These are phyloP conservation scores for Diatrype stigma DNA, from an alignment of 2,329 filamentous ascomycete genomes.

Conservation along the genomic window DNA sequence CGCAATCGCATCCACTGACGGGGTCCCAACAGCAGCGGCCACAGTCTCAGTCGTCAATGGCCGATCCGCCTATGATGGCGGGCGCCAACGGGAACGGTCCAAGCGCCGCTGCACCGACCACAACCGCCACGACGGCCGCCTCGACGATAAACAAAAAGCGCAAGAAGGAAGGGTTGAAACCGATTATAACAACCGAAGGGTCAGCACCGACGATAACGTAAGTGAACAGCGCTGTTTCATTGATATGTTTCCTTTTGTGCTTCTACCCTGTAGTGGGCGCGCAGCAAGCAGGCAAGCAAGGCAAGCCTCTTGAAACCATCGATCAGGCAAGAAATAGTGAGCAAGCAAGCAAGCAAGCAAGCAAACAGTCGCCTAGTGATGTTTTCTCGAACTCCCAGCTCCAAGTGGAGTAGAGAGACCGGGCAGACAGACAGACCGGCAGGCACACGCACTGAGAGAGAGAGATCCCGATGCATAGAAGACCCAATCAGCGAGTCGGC, in stretches of 20 bases:
- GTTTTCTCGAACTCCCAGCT: no score
- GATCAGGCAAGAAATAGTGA: conserved; percentile 1
- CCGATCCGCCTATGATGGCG: conserved; percentile 25
- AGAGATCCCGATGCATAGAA: no score
- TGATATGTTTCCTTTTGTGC: conserved; percentile 4
- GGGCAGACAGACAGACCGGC: neutral
- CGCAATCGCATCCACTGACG: neutral
- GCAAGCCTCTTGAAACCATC: neutral
- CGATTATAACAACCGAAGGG: conserved; percentile 69
- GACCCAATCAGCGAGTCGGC: neutral
- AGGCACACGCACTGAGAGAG: no score
- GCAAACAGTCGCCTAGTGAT: no score
- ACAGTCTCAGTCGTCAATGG: neutral
- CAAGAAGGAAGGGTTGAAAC: conserved; percentile 70
- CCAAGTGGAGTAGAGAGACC: neutral
- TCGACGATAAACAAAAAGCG: conserved; percentile 58
- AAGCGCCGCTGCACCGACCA: conserved; percentile 7
- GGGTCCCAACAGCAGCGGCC: neutral
- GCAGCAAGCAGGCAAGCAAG: neutral
- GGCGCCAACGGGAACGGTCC: conserved; percentile 29
- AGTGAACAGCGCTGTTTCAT: conserved; percentile 19
- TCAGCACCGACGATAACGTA: conserved; percentile 33
- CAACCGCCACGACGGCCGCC: conserved; percentile 10
- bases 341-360: neutral
- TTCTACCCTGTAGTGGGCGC: conserved; percentile 1